Base-by-base conservation (phyloP, 768 basidiomycete species). In the Leccinum arenicola region DNA sequence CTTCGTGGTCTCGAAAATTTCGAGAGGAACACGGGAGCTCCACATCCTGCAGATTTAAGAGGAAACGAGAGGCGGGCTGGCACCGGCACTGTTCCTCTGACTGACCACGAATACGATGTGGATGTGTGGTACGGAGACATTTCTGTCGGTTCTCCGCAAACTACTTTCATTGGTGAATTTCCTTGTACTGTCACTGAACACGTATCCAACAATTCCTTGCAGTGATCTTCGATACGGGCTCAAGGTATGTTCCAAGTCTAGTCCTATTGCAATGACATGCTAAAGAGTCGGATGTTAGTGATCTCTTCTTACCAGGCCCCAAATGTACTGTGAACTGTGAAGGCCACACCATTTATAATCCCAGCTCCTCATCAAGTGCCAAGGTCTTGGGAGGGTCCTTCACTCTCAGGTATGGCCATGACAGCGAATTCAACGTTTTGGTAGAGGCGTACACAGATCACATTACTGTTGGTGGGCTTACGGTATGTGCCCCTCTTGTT, bases 331-430 rank as follows among this genome's bases (percentile, higher is more conserved):
- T 52, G 23, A 61, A 4, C 29, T 78, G 77, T 61, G 6, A n/a
- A 0, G 65, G 58, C 2, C 75, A 78, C 59, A 61, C 45, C 33
- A 60, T 67, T 50, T 80, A 76, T 59, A 55, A 74, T 59, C 66
- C 77, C 0, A 14, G 14, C 1, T 2, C 8, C 7, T 69, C 68
- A 49, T 58, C 56, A 3, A 61, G 58, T 17, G 8, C 65, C 2
- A n/a, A 49, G 1, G 53, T 52, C 27, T 27, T 60, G 57, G 8
- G 12, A 7, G 11, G 33, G 25, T 45, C n/a, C 17, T 66, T 61
- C 50, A 3, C 0, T 6, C 11, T 52, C 3, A 0, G 3, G 2
- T 63, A 51, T 29, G 58, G 27, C n/a, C 50, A 58, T 9, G 55
- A 40, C 38, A 2, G 11, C 43, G 11, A 11, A 5, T 1, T 33